Percentiles rank a stretch among this genome's conserved stretches.
These are phyloP conservation scores for Candida xyloterini DNA, from an alignment of 805 yeast species.

Conservation along the genomic window DNA sequence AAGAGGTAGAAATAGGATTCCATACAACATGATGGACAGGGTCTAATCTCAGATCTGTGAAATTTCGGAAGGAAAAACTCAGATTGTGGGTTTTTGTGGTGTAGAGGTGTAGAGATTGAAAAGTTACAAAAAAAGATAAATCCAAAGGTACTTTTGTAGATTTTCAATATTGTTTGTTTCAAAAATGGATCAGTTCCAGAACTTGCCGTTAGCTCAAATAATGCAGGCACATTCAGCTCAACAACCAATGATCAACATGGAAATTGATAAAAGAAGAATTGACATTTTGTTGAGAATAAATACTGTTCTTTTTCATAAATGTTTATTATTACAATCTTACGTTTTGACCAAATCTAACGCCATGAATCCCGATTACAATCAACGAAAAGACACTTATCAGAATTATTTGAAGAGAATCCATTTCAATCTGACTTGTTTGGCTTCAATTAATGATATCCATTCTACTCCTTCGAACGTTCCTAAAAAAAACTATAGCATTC, in stretches of 20 bases:
- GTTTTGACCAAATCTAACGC: conserved; percentile 23
- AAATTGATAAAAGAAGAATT: conserved; percentile 34
- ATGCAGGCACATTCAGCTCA: conserved; percentile 29
- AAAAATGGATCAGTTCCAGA: conserved; percentile 8
- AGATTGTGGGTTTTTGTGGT: not conserved
- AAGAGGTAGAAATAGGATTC: not conserved
- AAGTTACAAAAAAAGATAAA: not conserved
- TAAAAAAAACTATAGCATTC: conserved; percentile 34
- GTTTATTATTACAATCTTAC: conserved; percentile 30
- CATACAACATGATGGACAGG: not conserved
- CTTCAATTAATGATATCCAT: conserved; percentile 37
- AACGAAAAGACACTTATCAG: conserved; percentile 31
- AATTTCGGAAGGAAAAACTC: not conserved
- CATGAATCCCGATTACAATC: conserved; percentile 23
- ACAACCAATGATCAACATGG: conserved; percentile 28
- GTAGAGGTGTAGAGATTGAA: conserved; percentile 1
- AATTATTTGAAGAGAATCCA: conserved; percentile 37
- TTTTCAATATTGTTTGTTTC: not conserved
- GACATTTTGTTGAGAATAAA: conserved; percentile 36
- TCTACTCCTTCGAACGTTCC: conserved; percentile 27
- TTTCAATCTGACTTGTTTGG: conserved; percentile 35
- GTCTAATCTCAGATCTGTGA: not conserved
- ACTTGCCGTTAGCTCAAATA: conserved; percentile 11
- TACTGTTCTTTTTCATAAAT: conserved; percentile 32
- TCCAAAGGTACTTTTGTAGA: too few relatives aligned